Evolutionary conservation across 1,284 basidiomycete species (phyloP), one percentile per base, ranked within the genome.

Genomic region (Leucocoprinus gongylophorus): DNA sequence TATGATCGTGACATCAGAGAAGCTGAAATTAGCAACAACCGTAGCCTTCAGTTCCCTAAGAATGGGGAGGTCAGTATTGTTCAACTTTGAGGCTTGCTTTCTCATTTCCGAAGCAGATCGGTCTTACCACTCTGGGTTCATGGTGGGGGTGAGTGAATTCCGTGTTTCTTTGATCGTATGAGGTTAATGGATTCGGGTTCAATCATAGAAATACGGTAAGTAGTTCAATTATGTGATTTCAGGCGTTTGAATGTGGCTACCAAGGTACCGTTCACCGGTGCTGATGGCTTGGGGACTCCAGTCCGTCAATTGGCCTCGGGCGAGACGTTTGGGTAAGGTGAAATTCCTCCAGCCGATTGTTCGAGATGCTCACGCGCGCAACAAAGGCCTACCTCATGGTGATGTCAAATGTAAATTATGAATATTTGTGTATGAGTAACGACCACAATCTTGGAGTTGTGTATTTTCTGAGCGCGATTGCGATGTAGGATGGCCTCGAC

Each of bases 71-170:
- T 63, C 18, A 45, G 59, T 59, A 13, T 26, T 44, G 3, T 21
- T 9, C 30, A 21, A 35, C 30, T 18, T 5, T 10, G n/a, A 20
- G 33, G 5, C 12, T 1, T 23, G 12, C 1, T 20, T 47, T 5
- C 51, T 40, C 2, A 26, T 38, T 21, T 3, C 13, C 9, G 4
- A 18, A 17, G 35, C 23, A 75, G 65, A 79, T 81, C 48, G 78
- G 80, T 2, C 54, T 33, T 21, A 62, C 62, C 32, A 73, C 61
- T 20, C 64, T 82, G 47, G 61, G 64, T 18, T 59, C 50, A 0
- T 82, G 80, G 80, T 80, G 78, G 78, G 79, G 64, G 65, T 66
- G 54, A 62, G 65, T 53, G 17, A 26, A 18, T 38, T 7, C 6
- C 21, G 17, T 5, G 6, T 9, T 23, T 20, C 6, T 29, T 28